Evolutionary conservation across 345 rosid genomes (phyloP).

Genomic region (thale cress (Arabidopsis thaliana)): DNA sequence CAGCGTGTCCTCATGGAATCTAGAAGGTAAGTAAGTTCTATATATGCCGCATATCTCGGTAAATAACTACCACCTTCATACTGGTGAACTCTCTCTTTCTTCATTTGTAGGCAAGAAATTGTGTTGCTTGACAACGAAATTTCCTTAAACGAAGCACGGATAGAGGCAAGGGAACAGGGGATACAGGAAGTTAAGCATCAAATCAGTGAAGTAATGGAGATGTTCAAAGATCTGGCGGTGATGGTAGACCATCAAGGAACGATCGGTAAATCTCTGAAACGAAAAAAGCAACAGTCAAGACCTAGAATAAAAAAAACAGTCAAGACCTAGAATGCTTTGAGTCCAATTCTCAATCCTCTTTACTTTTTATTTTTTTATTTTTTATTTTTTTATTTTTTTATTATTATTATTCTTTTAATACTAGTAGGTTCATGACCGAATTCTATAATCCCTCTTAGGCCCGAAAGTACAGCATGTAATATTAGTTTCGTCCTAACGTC

Average conservation of each 20-base stretch:
- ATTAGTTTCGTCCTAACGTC: too few species aligned
- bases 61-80: neutral
- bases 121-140: constrained; percentile 86
- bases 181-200: constrained; percentile 86
- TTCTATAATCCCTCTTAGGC: too few species aligned
- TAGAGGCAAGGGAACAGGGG: constrained; percentile 94
- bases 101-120: constrained; percentile 73
- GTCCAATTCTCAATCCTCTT: neutral
- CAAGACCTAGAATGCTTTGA: neutral
- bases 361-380: too few species aligned
- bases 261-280: constrained; percentile 58
- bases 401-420: too few species aligned
- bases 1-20: constrained; percentile 78
- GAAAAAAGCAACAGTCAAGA: neutral
- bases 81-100: constrained; percentile 13
- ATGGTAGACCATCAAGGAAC: constrained; percentile 91
- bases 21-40: constrained; percentile 57
- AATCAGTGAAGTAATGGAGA: constrained; percentile 92
- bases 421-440: too few species aligned
- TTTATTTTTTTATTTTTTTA: too few species aligned
- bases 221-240: constrained; percentile 94
- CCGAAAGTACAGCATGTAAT: too few species aligned
- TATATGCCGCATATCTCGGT: neutral
- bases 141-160: constrained; percentile 82
- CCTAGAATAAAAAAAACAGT: neutral